phyloP scores from a whole-genome alignment of 2,329 filamentous ascomycete species.

The Xylaria sp. region DNA sequence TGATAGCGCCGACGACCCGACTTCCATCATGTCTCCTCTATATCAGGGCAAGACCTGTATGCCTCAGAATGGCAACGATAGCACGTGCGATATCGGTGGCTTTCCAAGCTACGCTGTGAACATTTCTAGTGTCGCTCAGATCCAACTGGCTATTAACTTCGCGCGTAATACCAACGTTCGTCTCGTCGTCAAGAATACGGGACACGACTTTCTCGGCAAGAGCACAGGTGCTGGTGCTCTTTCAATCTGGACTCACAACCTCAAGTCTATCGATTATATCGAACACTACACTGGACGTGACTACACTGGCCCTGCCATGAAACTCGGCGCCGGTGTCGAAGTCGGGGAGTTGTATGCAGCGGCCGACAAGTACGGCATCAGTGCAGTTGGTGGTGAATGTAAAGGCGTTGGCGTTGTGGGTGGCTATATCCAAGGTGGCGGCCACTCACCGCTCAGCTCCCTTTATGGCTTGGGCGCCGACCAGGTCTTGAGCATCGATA shows the following conservation, averaged over 20 bases:
- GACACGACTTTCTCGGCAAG: conserved; percentile 51
- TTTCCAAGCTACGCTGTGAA: conserved; percentile 56
- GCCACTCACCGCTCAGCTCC: conserved; percentile 61
- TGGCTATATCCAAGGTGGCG: conserved; percentile 57
- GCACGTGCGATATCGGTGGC: conserved; percentile 53
- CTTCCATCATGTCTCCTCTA: conserved; percentile 55
- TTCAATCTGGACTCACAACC: conserved; percentile 52
- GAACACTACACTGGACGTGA: conserved; percentile 45
- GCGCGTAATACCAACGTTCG: conserved; percentile 49
- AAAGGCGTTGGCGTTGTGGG: conserved; percentile 18
- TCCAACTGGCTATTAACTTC: conserved; percentile 59
- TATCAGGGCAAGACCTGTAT: conserved; percentile 46
- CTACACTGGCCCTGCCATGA: conserved; percentile 61
- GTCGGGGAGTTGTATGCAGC: conserved; percentile 63
- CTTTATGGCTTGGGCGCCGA: conserved; percentile 60
- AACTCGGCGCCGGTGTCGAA: conserved; percentile 64
- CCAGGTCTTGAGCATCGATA: conserved; percentile 58
- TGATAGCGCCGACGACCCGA: conserved; percentile 51
- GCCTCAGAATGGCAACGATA: conserved; percentile 43
- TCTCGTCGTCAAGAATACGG: conserved; percentile 18
- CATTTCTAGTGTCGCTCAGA: conserved; percentile 53
- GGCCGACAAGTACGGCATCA: conserved; percentile 48
- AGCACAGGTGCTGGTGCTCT: conserved; percentile 52
- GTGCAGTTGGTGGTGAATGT: conserved; percentile 61
- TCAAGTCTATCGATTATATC: conserved; percentile 48